A percentile compares a stretch with the other conserved stretches of the same genome.
Evolutionary conservation across 2,329 filamentous ascomycete species (phyloP).

Genomic region (Madurella mycetomatis): DNA sequence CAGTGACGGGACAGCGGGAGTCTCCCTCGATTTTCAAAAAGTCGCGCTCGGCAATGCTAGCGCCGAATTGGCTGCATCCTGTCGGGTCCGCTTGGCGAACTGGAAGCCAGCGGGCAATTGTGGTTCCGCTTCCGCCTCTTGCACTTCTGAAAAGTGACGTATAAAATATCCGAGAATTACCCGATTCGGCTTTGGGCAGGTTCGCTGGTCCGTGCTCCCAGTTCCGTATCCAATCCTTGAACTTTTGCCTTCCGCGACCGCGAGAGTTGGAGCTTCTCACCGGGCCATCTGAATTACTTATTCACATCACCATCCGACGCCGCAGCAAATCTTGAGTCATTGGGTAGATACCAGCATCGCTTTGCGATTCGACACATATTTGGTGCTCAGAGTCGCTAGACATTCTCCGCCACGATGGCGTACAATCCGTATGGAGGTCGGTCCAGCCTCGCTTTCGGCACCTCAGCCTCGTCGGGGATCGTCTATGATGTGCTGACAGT

Average conservation of each 20-base stretch:
- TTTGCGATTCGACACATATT: not conserved
- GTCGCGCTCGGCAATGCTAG: slow-evolving; percentile 7
- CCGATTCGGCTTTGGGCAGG: not conserved
- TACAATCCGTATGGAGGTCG: slow-evolving; percentile 59
- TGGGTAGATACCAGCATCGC: not conserved
- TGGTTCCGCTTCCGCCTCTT: slow-evolving; percentile 9
- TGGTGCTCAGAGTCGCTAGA: not conserved
- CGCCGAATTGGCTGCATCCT: not conserved
- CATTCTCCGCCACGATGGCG: slow-evolving; percentile 40
- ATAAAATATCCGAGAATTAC: not conserved
- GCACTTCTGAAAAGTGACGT: not conserved
- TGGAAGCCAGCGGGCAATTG: slow-evolving; percentile 4
- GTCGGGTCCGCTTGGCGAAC: no score
- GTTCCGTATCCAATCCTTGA: slow-evolving; percentile 3
- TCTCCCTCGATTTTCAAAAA: slow-evolving; percentile 14
- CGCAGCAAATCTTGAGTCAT: not conserved
- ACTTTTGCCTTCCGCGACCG: slow-evolving; percentile 17
- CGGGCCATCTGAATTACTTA: not conserved
- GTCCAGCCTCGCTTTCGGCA: slow-evolving; percentile 18
- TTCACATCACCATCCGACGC: not conserved
- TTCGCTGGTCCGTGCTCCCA: slow-evolving; percentile 4
- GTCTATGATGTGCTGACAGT: slow-evolving; percentile 8
- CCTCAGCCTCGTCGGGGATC: not conserved
- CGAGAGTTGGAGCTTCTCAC: not conserved
- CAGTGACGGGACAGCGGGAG: no score